A percentile compares a stretch with the other conserved stretches of the same genome.
Conservation (phyloP, 345 rosid species). For the Gossypium australe region DNA sequence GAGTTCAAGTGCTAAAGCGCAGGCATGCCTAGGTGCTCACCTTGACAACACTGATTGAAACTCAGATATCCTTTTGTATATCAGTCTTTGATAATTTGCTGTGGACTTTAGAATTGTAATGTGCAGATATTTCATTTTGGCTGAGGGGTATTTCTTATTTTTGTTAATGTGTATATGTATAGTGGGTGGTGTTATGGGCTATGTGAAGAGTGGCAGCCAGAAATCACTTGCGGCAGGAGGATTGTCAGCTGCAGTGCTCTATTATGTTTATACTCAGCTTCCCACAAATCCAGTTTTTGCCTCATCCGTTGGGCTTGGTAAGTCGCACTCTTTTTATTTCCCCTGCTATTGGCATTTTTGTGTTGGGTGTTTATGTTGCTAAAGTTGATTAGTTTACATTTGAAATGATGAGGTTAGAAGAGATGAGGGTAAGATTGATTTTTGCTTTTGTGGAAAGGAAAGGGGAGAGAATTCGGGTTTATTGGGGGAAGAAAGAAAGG, state of each 20-base stretch:
- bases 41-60: too few species aligned
- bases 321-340: conserved; percentile 1
- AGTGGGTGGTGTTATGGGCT: conserved; percentile 93
- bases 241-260: conserved; percentile 55
- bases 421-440: too few species aligned
- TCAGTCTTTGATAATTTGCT: too few species aligned
- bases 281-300: conserved; percentile 71
- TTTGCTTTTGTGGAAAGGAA: too few species aligned
- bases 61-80: too few species aligned
- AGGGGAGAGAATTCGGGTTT: background rate
- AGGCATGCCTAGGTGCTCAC: too few species aligned
- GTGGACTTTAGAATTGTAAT: too few species aligned
- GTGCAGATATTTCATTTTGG: background rate
- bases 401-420: background rate
- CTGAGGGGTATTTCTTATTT: background rate
- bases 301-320: conserved; percentile 80
- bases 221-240: conserved; percentile 79
- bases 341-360: background rate
- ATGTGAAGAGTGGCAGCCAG: conserved; percentile 82
- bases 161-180: background rate
- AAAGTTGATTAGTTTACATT: background rate
- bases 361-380: background rate
- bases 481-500: background rate
- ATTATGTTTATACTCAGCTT: conserved; percentile 65
- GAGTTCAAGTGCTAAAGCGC: too few species aligned